A percentile compares a stretch with the other conserved stretches of the same genome.
phyloP scores from a whole-genome alignment of 163 green algal species.

The Scenedesmus sp. region DNA sequence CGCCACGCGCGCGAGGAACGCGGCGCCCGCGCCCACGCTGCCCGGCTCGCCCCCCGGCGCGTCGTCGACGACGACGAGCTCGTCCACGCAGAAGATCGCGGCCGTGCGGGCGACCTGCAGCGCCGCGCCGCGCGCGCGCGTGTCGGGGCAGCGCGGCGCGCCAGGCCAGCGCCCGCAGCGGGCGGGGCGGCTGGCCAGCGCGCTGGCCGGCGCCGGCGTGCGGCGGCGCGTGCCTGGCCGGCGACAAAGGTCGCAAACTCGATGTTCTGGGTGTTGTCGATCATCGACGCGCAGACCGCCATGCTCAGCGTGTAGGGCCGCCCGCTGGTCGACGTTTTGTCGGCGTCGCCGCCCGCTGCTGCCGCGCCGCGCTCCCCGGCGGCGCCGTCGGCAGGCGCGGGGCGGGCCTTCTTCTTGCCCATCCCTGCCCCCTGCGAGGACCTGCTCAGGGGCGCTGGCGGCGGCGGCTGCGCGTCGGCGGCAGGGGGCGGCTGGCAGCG shows the following conservation, averaged over 20 bases:
- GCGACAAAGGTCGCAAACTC: constrained; percentile 86
- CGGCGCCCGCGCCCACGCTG: constrained; percentile 59
- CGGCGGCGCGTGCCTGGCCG: constrained; percentile 46
- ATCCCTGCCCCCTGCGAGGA: too few species aligned
- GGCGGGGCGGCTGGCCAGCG: background rate
- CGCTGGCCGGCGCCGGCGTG: background rate
- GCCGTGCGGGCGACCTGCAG: constrained; percentile 83
- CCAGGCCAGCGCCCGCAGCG: background rate
- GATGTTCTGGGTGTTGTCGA: constrained; percentile 87
- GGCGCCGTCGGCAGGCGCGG: background rate
- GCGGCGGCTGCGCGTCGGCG: too few species aligned
- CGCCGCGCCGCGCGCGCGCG: background rate
- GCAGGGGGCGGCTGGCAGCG: too few species aligned
- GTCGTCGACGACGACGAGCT: constrained; percentile 84
- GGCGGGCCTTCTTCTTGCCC: constrained; percentile 2
- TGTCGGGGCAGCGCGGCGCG: too few species aligned
- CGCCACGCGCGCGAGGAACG: constrained; percentile 83
- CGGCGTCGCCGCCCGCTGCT: background rate
- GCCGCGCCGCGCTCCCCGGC: too few species aligned
- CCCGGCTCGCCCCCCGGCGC: constrained; percentile 3
- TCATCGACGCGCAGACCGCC: constrained; percentile 82
- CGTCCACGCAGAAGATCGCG: constrained; percentile 92
- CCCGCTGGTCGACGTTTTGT: constrained; percentile 12
- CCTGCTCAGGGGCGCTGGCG: too few species aligned
- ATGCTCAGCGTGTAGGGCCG: constrained; percentile 84